These are phyloP conservation scores for Xylaria sp. DNA, from an alignment of 495 filamentous ascomycete species.

Conservation along the genomic window DNA sequence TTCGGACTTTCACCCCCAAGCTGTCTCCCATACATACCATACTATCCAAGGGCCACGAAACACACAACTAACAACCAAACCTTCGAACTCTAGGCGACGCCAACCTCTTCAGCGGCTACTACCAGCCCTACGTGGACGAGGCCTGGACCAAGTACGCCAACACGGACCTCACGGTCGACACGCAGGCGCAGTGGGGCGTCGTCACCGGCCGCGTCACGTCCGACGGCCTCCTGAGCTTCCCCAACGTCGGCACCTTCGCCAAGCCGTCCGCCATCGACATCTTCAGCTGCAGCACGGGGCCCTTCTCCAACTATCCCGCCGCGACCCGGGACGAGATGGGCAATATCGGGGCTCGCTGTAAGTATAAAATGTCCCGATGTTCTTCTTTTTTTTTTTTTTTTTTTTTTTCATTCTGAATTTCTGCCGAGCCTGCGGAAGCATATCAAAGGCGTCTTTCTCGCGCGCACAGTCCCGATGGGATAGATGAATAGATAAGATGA, in stretches of 20 bases:
- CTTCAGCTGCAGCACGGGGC: slow-evolving; percentile 74
- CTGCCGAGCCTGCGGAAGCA: too few species aligned
- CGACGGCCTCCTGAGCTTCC: slow-evolving; percentile 59
- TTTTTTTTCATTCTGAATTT: not conserved
- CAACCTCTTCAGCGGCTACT: slow-evolving; percentile 67
- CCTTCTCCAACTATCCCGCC: slow-evolving; percentile 60
- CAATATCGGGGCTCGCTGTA: slow-evolving; percentile 64
- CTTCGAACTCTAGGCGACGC: slow-evolving; percentile 41
- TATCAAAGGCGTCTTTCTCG: too few species aligned
- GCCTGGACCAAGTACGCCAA: slow-evolving; percentile 68
- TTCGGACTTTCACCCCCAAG: not conserved
- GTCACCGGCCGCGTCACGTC: slow-evolving; percentile 58
- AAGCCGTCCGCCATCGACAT: slow-evolving; percentile 69
- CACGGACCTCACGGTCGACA: slow-evolving; percentile 64
- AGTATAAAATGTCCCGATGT: not conserved
- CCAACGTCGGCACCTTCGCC: slow-evolving; percentile 56
- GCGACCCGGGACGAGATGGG: slow-evolving; percentile 47
- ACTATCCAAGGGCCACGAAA: not conserved
- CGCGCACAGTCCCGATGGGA: too few species aligned
- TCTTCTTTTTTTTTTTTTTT: not conserved
- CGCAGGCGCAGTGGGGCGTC: slow-evolving; percentile 59
- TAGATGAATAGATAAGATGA: too few species aligned
- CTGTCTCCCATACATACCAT: not conserved
- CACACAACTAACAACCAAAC: slow-evolving; percentile 3
- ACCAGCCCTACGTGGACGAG: slow-evolving; percentile 64